A percentile compares a stretch with the other conserved stretches of the same genome.
phyloP scores from a whole-genome alignment of 306 rosid genomes.

The Ceratonia siliqua region DNA sequence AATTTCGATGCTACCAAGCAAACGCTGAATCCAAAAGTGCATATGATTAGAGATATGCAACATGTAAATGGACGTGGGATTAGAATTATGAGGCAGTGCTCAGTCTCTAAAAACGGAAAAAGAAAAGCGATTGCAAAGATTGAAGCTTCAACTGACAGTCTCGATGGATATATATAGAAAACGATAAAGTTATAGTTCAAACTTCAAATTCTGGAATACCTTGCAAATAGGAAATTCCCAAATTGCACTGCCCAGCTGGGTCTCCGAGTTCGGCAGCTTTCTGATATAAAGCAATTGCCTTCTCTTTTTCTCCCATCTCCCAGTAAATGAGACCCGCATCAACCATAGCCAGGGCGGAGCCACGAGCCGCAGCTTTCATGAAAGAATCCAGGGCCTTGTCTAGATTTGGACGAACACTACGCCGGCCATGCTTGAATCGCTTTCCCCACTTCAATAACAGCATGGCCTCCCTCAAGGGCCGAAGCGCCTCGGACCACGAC shows the following conservation, averaged over 20 bases:
- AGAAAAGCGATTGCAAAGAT: not conserved
- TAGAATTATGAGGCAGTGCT: not conserved
- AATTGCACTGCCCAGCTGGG: conserved; percentile 77
- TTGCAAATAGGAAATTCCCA: conserved; percentile 78
- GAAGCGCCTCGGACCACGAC: conserved; percentile 76
- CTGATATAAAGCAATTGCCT: conserved; percentile 59
- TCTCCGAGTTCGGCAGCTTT: conserved; percentile 74
- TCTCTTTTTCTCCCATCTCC: conserved; percentile 62
- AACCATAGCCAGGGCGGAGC: conserved; percentile 82
- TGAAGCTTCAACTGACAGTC: not conserved
- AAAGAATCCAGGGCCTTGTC: conserved; percentile 76
- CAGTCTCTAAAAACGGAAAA: not conserved
- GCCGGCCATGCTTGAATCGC: conserved; percentile 75
- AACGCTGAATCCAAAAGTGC: not conserved
- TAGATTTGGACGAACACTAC: conserved; percentile 48
- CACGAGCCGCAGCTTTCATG: conserved; percentile 66
- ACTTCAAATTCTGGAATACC: conserved; percentile 43
- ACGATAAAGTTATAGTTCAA: too few species aligned
- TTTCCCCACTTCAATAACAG: conserved; percentile 67
- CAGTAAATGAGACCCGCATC: conserved; percentile 84
- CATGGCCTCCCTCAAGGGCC: conserved; percentile 76
- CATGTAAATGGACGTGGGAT: not conserved
- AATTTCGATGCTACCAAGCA: not conserved
- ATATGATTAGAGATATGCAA: not conserved
- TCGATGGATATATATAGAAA: not conserved